phyloP scores from a whole-genome alignment of 176 grass and related monocot genomes.

The Pontederia crassipes region DNA sequence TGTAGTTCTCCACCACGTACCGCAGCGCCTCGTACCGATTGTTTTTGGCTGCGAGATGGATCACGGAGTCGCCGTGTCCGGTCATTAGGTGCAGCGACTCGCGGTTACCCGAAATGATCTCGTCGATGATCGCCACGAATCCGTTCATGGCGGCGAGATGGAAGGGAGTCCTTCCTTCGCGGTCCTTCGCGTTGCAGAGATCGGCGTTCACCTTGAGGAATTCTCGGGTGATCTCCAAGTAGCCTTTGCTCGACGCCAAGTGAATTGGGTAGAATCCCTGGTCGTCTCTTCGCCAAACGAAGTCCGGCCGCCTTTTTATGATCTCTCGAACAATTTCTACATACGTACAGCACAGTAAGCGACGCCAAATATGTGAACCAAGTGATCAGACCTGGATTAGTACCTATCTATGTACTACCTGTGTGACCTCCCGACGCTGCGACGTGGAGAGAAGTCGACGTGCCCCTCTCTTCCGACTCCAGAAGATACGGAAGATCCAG shows the following conservation, averaged over 20 bases:
- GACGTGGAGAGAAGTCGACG: neutral
- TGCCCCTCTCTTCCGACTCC: neutral
- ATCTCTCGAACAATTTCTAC: neutral
- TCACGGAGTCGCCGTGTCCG: neutral
- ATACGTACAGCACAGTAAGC: neutral
- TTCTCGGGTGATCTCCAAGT: neutral
- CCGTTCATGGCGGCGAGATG: neutral
- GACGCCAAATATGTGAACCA: neutral
- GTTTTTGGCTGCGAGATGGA: neutral
- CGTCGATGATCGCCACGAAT: neutral
- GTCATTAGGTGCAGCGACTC: neutral
- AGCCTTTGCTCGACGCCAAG: neutral
- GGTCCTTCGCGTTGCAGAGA: neutral
- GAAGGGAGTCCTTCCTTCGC: neutral
- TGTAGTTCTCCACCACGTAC: neutral
- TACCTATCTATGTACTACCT: neutral
- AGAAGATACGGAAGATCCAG: neutral
- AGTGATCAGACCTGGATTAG: neutral
- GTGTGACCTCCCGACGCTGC: neutral
- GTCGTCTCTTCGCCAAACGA: neutral
- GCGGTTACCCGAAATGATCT: neutral
- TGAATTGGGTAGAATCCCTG: constrained; percentile 1
- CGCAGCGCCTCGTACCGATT: neutral
- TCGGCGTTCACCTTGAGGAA: neutral
- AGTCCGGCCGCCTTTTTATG: neutral